A percentile compares a stretch with the other conserved stretches of the same genome.
These are phyloP conservation scores for Aspergillus flavus DNA, from an alignment of 2,329 filamentous ascomycete genomes.

Conservation along the genomic window DNA sequence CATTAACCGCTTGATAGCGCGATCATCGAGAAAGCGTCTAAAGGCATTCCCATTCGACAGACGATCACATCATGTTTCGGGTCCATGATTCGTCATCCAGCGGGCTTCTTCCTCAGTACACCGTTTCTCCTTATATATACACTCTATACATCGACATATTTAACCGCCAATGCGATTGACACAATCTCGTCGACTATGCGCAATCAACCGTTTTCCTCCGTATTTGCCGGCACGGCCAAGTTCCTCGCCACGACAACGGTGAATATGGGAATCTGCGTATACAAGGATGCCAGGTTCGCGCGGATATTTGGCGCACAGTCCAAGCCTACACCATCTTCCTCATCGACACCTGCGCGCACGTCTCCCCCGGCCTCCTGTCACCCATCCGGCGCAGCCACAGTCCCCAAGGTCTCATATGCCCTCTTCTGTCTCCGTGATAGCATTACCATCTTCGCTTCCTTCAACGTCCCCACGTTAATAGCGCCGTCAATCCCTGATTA, in stretches of 20 bases:
- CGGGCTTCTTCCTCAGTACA: conserved; percentile 49
- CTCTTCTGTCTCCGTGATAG: conserved; percentile 84
- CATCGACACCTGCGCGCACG: conserved; percentile 13
- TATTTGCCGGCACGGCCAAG: conserved; percentile 76
- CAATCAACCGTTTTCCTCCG: conserved; percentile 57
- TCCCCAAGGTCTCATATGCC: conserved; percentile 71
- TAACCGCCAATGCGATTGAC: conserved; percentile 85
- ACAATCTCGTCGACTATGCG: conserved; percentile 70
- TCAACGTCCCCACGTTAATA: conserved; percentile 82
- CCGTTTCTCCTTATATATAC: conserved; percentile 54
- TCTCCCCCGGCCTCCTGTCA: conserved; percentile 21
- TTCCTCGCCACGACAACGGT: conserved; percentile 79
- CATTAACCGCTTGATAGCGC: conserved; percentile 33
- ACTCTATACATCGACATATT: conserved; percentile 86
- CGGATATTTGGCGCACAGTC: conserved; percentile 72
- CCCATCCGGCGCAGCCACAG: conserved; percentile 41
- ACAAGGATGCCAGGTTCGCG: conserved; percentile 87
- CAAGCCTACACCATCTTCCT: conserved; percentile 44
- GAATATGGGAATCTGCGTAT: conserved; percentile 83
- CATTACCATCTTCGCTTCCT: conserved; percentile 86
- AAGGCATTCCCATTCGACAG: conserved; percentile 44
- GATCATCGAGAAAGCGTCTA: conserved; percentile 54
- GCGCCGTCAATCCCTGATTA: conserved; percentile 67
- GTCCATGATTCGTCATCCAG: conserved; percentile 44
- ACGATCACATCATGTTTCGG: conserved; percentile 45